Evolutionary conservation across 768 basidiomycete species (phyloP).

Genomic region (Butyriboletus loyo): DNA sequence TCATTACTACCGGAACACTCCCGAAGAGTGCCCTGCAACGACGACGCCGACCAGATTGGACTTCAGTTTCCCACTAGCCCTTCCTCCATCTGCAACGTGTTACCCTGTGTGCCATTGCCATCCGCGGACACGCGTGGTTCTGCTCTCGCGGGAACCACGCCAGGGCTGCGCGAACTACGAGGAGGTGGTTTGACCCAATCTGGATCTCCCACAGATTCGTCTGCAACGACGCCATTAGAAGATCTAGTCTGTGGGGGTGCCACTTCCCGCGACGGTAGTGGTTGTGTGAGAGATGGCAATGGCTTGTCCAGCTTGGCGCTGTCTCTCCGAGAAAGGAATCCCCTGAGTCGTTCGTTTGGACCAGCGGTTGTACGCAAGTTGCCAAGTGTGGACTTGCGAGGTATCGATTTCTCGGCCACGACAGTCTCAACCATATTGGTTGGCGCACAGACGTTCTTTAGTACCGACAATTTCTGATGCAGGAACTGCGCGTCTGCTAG

Average conservation of each 20-base stretch:
- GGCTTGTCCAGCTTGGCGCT: constrained; percentile 28
- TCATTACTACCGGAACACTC: constrained; percentile 12
- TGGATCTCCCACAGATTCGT: constrained; percentile 10
- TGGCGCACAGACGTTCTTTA: constrained; percentile 71
- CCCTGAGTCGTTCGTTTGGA: constrained; percentile 38
- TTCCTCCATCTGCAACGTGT: constrained; percentile 2
- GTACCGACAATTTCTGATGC: constrained; percentile 67
- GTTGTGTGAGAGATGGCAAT: constrained; percentile 25
- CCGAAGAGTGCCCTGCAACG: neutral
- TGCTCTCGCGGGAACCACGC: constrained; percentile 2
- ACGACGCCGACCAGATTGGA: constrained; percentile 11
- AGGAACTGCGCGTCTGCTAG: constrained; percentile 76
- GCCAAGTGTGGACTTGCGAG: constrained; percentile 33
- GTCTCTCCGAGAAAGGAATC: constrained; percentile 33
- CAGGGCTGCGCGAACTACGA: constrained; percentile 18
- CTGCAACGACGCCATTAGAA: constrained; percentile 12
- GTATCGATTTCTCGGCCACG: constrained; percentile 73
- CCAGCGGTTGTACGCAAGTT: constrained; percentile 21
- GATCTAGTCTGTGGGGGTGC: constrained; percentile 10
- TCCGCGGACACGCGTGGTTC: constrained; percentile 6
- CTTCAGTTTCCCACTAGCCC: constrained; percentile 1
- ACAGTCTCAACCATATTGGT: constrained; percentile 83
- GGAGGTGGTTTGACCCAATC: constrained; percentile 24
- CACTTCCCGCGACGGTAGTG: constrained; percentile 2
- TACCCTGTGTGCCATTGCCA: neutral